Conservation (phyloP, 805 yeast genomes). For the Spathaspora passalidarum region DNA sequence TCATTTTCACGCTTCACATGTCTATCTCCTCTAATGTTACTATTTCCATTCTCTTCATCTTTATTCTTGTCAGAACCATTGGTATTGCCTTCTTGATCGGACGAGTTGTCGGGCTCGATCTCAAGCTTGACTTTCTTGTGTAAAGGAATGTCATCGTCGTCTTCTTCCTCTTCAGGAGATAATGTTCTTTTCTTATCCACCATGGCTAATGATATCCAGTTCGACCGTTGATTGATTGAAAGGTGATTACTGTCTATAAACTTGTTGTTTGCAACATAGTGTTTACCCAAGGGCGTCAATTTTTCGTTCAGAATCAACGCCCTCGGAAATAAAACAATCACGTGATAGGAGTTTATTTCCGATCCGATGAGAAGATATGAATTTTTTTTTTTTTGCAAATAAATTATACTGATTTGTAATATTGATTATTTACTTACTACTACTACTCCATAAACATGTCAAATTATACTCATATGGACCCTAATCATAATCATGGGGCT, state of each 20-base stretch:
- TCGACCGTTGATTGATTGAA: not conserved
- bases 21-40: constrained; percentile 17
- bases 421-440: not conserved
- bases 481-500: constrained; percentile 18
- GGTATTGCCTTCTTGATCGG: constrained; percentile 14
- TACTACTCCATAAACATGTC: constrained; percentile 31
- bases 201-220: constrained; percentile 14
- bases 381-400: not conserved
- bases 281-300: not conserved
- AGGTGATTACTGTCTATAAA: not conserved
- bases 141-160: constrained; percentile 23
- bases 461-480: constrained; percentile 44
- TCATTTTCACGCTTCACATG: constrained; percentile 19
- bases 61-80: constrained; percentile 23
- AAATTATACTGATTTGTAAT: not conserved
- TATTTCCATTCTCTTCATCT: constrained; percentile 7
- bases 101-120: no score
- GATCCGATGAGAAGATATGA: constrained; percentile 2
- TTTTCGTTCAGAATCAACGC: not conserved
- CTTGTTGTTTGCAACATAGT: not conserved
- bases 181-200: constrained; percentile 33
- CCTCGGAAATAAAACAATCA: not conserved
- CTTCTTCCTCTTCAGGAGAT: constrained; percentile 25
- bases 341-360: not conserved
- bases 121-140: constrained; percentile 21